phyloP scores from a whole-genome alignment of 2,329 filamentous ascomycete species.

The Dactylellina cionopaga region DNA sequence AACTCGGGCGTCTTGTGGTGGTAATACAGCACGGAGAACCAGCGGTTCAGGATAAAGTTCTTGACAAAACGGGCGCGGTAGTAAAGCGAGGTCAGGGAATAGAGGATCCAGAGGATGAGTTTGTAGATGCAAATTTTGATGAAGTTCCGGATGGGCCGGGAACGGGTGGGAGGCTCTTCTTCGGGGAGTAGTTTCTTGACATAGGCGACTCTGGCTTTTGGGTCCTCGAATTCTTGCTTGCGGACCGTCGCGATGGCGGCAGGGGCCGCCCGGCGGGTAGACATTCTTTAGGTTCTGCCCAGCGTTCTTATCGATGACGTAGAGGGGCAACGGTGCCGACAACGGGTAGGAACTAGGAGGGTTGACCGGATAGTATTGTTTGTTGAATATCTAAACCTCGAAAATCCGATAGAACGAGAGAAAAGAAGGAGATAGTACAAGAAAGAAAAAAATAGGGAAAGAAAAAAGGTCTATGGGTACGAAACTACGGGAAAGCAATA shows the following conservation, averaged over 20 bases:
- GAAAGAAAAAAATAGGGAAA: not conserved
- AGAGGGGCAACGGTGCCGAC: slow-evolving; percentile 2
- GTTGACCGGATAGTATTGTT: not conserved
- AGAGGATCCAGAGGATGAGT: slow-evolving; percentile 75
- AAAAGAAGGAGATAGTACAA: not conserved
- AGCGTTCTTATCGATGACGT: slow-evolving; percentile 35
- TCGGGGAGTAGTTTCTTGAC: slow-evolving; percentile 41
- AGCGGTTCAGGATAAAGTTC: slow-evolving; percentile 78
- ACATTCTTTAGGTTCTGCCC: slow-evolving; percentile 29
- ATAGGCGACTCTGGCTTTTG: slow-evolving; percentile 37
- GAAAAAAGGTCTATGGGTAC: slow-evolving; percentile 9
- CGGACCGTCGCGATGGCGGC: slow-evolving; percentile 27
- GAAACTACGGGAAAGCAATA: slow-evolving; percentile 19
- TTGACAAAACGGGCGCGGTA: slow-evolving; percentile 83
- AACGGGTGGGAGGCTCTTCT: slow-evolving; percentile 30
- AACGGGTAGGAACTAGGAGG: not conserved
- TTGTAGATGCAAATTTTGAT: slow-evolving; percentile 72
- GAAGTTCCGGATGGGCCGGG: slow-evolving; percentile 69
- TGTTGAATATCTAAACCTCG: not conserved
- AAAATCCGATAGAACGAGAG: not conserved
- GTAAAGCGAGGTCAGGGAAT: slow-evolving; percentile 87
- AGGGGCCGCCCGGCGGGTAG: slow-evolving; percentile 28
- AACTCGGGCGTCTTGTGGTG: slow-evolving; percentile 95
- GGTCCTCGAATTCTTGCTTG: slow-evolving; percentile 47
- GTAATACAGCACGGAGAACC: slow-evolving; percentile 86